A percentile compares a stretch with the other conserved stretches of the same genome.
Evolutionary conservation across 768 basidiomycete genomes (phyloP).

Genomic region (Russula olivacea): DNA sequence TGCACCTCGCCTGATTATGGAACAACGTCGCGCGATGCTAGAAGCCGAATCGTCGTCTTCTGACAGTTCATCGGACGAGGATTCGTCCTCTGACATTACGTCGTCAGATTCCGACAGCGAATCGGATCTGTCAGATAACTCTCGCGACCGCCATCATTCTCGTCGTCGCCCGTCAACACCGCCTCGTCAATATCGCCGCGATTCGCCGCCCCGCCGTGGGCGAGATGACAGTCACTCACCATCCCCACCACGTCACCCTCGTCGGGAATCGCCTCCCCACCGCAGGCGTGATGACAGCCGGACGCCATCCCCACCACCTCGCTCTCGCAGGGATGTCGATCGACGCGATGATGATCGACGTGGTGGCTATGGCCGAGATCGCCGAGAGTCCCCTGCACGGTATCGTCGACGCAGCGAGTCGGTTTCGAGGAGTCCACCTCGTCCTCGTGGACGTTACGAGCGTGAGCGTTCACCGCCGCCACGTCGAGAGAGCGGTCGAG

Average conservation of each 20-base stretch:
- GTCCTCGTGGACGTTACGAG: constrained; percentile 15
- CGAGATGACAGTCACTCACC: constrained; percentile 24
- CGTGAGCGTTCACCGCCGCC: constrained; percentile 12
- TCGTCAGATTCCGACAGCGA: constrained; percentile 37
- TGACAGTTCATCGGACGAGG: constrained; percentile 35
- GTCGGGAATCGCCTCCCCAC: constrained; percentile 19
- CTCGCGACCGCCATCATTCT: constrained; percentile 28
- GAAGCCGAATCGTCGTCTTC: constrained; percentile 55
- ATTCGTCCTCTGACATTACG: constrained; percentile 39
- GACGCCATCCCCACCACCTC: constrained; percentile 17
- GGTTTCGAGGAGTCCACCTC: constrained; percentile 17
- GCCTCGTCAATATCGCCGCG: constrained; percentile 25
- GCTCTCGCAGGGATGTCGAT: constrained; percentile 9
- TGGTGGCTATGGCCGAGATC: constrained; percentile 7
- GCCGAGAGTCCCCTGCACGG: constrained; percentile 6
- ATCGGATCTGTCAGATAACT: constrained; percentile 35
- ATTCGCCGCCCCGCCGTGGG: constrained; percentile 18
- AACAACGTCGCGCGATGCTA: constrained; percentile 83
- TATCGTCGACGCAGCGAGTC: constrained; percentile 21
- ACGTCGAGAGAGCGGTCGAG: constrained; percentile 9
- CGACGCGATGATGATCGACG: constrained; percentile 2
- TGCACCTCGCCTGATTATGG: constrained; percentile 88
- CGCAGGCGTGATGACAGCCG: constrained; percentile 16
- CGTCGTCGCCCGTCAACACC: constrained; percentile 34
- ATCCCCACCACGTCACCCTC: constrained; percentile 26